Base-by-base conservation (phyloP, 805 yeast species). In the Blastobotrys muscicola region DNA sequence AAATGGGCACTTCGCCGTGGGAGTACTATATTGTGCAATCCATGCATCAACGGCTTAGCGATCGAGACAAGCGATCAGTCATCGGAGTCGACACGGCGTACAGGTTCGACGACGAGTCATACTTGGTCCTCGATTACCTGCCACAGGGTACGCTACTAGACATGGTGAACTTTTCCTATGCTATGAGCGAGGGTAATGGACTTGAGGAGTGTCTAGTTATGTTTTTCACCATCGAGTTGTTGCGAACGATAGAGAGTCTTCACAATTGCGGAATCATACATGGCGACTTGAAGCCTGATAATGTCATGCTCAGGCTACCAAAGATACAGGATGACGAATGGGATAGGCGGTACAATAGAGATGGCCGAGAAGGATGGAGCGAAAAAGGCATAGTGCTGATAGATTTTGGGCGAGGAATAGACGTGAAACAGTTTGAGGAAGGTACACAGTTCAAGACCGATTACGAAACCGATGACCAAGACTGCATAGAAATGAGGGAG, bases 281-380 rank as follows among this genome's bases (percentile, higher is more conserved):
- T 63, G 94, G 95, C 1, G 94, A 87, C 58, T 60, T 87, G 43
- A 84, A 82, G 56, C 81, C 95, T 0, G 95, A 84, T 49, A 87
- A 86, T 57, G 83, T 92, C 50, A 82, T 87, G 94, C 56, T 85
- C 0, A 62, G 82, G 33, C 68, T 82, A 34, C 62, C 65, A 11
- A 45, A 54, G 23, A 50, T 46, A 0, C 53, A 50, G 4, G 46
- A 41, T 45, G 30, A 60, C 50, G 30, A 40, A 38, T 41, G 50
- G 45, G 33, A 44, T 41, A 31, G 48, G 43, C 8, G 39, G 12
- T 71, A 68, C 44, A 52, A 56, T 31, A 47, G 61, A 0, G 54
- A 61, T 15, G 74, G 73, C 0, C 43, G 51, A 0, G 48, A 61
- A 33, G 75, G 71, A 2, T 77, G 84, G 83, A 42, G 53, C 14